Percentiles rank a stretch among this genome's conserved stretches.
Conservation (phyloP, 1,284 basidiomycete species). For the Omphalotus olearius region DNA sequence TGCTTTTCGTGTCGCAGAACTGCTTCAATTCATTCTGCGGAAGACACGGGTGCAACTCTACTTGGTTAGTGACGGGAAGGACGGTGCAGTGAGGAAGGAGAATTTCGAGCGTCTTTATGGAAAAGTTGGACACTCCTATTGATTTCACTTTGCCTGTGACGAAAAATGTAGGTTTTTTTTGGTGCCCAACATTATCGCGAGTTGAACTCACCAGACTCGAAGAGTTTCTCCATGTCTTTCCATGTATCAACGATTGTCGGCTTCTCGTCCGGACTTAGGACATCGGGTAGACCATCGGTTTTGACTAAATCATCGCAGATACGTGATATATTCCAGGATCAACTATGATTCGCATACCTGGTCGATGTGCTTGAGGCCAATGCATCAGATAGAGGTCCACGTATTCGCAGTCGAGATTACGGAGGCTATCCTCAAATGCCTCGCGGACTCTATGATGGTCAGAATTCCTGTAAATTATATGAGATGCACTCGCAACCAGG, state of each 20-base stretch:
- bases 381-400: slow-evolving; percentile 73
- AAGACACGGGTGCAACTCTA: slow-evolving; percentile 56
- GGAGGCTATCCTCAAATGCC: slow-evolving; percentile 51
- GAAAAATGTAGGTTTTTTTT: background rate
- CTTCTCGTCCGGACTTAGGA: slow-evolving; percentile 33
- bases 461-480: slow-evolving; percentile 18
- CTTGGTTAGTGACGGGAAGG: slow-evolving; percentile 31
- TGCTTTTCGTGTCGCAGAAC: slow-evolving; percentile 56
- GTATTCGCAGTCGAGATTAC: slow-evolving; percentile 56
- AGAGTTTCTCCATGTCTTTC: slow-evolving; percentile 51
- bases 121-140: slow-evolving; percentile 72
- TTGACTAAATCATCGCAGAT: background rate
- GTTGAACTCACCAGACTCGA: slow-evolving; percentile 26
- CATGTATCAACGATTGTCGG: slow-evolving; percentile 50
- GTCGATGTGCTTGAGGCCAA: slow-evolving; percentile 39
- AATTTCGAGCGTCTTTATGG: slow-evolving; percentile 43
- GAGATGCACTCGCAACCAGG: background rate
- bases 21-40: slow-evolving; percentile 51
- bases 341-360: background rate
- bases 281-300: background rate
- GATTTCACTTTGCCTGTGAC: slow-evolving; percentile 41
- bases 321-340: background rate
- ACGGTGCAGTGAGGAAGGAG: slow-evolving; percentile 25
- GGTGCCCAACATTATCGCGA: background rate
- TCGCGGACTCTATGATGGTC: slow-evolving; percentile 45